Base-by-base conservation (phyloP, 495 filamentous ascomycete genomes). In the Evernia prunastri region DNA sequence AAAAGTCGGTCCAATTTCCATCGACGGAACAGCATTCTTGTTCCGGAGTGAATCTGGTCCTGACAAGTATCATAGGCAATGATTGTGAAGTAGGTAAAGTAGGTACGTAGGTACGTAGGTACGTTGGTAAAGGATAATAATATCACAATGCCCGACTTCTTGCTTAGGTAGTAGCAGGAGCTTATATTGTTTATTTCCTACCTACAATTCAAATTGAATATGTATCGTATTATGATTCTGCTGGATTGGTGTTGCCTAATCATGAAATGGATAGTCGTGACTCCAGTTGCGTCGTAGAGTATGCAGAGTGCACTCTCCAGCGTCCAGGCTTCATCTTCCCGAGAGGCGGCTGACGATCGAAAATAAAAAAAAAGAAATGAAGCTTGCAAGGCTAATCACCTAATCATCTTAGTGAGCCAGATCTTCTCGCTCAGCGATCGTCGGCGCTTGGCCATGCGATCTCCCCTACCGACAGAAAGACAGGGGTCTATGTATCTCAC, bases 401-500 rank as follows among this genome's bases (percentile, higher is more conserved):
- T 36, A 9, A 20, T 47, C 11, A 47, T 11, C 17, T 27, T 15
- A 29, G 20, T 40, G 35, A 4, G 25, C 35, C 56, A 59, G 56
- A 59, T 59, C 56, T 27, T 31, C 56, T 59, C 18, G 35, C 35
- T 54, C 51, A 54, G 51, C 51, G 51, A 54, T 54, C 56, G 37
- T 37, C 56, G 36, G 18, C 56, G 56, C 49, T 53, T 53, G 29
- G 51, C 51, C 51, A 33, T 39, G 56, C 56, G 56, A 59, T 59
- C n/a, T n/a, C 3, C 23, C 12, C 11, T 59, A 59, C 39, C 36
- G 36, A 37, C 35, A 42, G 17, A n/a, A n/a, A n/a, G n/a, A n/a
- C n/a, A n/a, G n/a, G n/a, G 11, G 25, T 59, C 39, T 59, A 39
- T 40, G 25, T 17, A 59, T 59, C 25, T 37, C 56, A 59, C 35